These are phyloP conservation scores for Rhizopus sp. DNA, from an alignment of 371 early-diverging fungal genomes.

Conservation along the genomic window DNA sequence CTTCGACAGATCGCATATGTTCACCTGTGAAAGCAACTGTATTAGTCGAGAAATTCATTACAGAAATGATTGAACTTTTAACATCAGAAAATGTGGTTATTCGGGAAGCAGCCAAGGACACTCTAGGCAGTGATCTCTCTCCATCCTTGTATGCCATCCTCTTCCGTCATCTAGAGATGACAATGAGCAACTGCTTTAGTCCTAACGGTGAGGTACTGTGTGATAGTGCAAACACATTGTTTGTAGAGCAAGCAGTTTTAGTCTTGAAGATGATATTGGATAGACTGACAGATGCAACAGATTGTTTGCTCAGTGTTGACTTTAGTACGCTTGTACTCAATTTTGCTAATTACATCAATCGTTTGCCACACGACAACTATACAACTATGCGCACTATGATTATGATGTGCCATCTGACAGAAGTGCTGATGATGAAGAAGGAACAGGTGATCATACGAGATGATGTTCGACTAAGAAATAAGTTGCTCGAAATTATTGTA, in stretches of 20 bases:
- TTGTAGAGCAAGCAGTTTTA: slow-evolving; percentile 82
- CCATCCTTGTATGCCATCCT: slow-evolving; percentile 76
- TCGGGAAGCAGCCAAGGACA: slow-evolving; percentile 88
- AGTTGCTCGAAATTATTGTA: slow-evolving; percentile 72
- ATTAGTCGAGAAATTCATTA: slow-evolving; percentile 77
- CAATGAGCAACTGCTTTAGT: slow-evolving; percentile 71
- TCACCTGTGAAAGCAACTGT: slow-evolving; percentile 23
- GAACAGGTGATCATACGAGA: slow-evolving; percentile 77
- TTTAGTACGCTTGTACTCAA: slow-evolving; percentile 73
- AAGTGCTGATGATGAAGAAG: slow-evolving; percentile 75
- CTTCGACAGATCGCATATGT: slow-evolving; percentile 13
- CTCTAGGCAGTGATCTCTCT: slow-evolving; percentile 79
- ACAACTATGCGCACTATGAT: slow-evolving; percentile 75
- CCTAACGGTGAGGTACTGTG: slow-evolving; percentile 66
- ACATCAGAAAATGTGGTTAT: slow-evolving; percentile 80
- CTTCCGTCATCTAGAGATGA: slow-evolving; percentile 69
- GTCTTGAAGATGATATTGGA: slow-evolving; percentile 83
- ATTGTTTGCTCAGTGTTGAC: slow-evolving; percentile 71
- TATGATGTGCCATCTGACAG: slow-evolving; percentile 81
- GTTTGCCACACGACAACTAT: slow-evolving; percentile 55
- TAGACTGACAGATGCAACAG: slow-evolving; percentile 66
- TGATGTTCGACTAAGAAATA: slow-evolving; percentile 82
- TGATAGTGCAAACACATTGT: slow-evolving; percentile 74
- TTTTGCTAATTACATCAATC: slow-evolving; percentile 78
- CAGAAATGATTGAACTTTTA: slow-evolving; percentile 79